Conservation (phyloP, 371 early-diverging fungal genomes). For the Paramicrosporidium saccamoebae region DNA sequence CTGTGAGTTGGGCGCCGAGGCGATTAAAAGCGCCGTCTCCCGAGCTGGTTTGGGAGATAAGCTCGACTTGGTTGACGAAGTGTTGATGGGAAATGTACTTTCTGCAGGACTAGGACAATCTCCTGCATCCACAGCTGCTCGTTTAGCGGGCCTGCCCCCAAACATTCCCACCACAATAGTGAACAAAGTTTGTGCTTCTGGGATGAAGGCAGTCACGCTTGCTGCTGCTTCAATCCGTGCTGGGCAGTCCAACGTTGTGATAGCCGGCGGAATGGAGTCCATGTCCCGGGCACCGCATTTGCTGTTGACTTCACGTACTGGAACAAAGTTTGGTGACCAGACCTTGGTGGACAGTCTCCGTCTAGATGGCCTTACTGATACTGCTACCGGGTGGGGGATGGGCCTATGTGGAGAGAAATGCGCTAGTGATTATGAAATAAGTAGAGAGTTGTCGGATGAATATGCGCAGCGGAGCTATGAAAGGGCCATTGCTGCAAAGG, state of each 20-base stretch:
- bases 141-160: slow-evolving; percentile 44
- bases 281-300: slow-evolving; percentile 90
- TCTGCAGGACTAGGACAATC: slow-evolving; percentile 65
- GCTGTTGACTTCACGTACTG: slow-evolving; percentile 37
- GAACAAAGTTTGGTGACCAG: slow-evolving; percentile 50
- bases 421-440: slow-evolving; percentile 36
- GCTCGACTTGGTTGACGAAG: slow-evolving; percentile 35
- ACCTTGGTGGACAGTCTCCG: slow-evolving; percentile 51
- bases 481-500: slow-evolving; percentile 51
- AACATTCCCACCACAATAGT: slow-evolving; percentile 53
- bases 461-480: slow-evolving; percentile 56
- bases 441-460: slow-evolving; percentile 57
- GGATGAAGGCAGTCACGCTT: slow-evolving; percentile 65
- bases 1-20: slow-evolving; percentile 47
- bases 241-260: slow-evolving; percentile 41
- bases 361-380: slow-evolving; percentile 73
- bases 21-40: slow-evolving; percentile 54
- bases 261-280: slow-evolving; percentile 85
- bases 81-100: slow-evolving; percentile 56
- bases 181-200: slow-evolving; percentile 92
- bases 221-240: slow-evolving; percentile 50
- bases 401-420: slow-evolving; percentile 77
- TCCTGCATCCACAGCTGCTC: slow-evolving; percentile 78
- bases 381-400: slow-evolving; percentile 50
- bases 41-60: no score